Conservation (phyloP, 2,329 filamentous ascomycete genomes). For the Seiridium unicorne region DNA sequence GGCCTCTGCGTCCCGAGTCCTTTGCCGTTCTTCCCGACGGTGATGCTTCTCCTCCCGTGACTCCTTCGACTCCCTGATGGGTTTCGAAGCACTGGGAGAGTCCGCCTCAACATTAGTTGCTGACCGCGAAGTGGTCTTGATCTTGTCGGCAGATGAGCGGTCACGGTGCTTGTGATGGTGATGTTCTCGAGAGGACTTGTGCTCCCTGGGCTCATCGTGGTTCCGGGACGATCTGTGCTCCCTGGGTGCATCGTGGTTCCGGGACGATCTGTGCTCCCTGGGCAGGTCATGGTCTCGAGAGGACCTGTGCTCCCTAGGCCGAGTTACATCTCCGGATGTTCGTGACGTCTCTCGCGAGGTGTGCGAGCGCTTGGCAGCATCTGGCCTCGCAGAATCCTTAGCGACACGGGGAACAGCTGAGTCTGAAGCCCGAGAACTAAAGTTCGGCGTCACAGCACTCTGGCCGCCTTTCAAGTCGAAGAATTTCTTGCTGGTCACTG, state of each 20-base stretch:
- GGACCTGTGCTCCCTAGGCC: not conserved
- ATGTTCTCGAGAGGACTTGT: not conserved
- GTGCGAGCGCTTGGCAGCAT: not conserved
- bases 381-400: not conserved
- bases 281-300: not conserved
- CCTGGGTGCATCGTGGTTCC: not conserved
- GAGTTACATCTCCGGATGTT: not conserved
- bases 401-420: not conserved
- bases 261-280: not conserved
- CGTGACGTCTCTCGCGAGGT: not conserved
- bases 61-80: not conserved
- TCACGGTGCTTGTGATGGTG: not conserved
- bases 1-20: not conserved
- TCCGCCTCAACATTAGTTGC: not conserved
- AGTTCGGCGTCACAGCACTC: constrained; percentile 1
- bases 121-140: not conserved
- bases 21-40: constrained; percentile 3
- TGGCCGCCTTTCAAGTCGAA: constrained; percentile 4
- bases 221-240: not conserved
- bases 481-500: constrained; percentile 7
- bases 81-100: not conserved
- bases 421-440: not conserved
- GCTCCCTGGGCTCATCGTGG: not conserved
- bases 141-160: not conserved
- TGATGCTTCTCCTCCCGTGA: not conserved